Evolutionary conservation across 768 basidiomycete species (phyloP), one percentile per base, ranked within the genome.

Genomic region (Naganishia vishniacii): DNA sequence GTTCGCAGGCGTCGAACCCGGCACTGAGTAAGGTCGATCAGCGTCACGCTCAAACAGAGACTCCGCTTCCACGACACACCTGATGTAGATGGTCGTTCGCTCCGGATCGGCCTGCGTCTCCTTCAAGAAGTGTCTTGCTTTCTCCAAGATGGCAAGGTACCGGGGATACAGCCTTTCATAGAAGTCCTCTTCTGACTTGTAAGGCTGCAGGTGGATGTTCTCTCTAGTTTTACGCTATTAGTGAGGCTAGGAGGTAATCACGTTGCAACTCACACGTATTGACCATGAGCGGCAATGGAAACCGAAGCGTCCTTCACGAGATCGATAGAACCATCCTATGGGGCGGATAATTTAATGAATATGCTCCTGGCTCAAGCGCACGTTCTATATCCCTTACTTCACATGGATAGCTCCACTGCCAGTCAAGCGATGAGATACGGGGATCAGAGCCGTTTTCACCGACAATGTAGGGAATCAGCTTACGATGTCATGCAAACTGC

Each of bases 1-100:
- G 91, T 72, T 92, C 88, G 58, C 86, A 89, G 0, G 93, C 93
- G 69, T 99, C 94, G 79, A 97, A 91, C 0, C 94, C 94, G 67
- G 89, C 90, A 68, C 91, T 93, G 67, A 29, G 37, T 4, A 2
- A 31, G 26, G 13, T 16, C 37, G 5, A 11, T 41, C 18, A 12
- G 46, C 18, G 3, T 31, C 13, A 31, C 3, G n/a, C 1, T 25
- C 29, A 53, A 25, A 13, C 12, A 4, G 1, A 15, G 4, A 11
- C 3, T 56, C 23, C 12, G 3, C 18, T 9, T 16, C n/a, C 18
- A 25, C 29, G 28, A 65, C 80, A 8, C 13, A 86, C 92, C 91
- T 93, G 71, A 99, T 87, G 72, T 95, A 86, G 3, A 99, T 79
- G 1, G 97, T 72, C 1, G 86, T 87, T 70, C 89, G 86, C 11